Percentiles rank a stretch among this genome's conserved stretches.
These are phyloP conservation scores for Sporothrix protearum DNA, from an alignment of 2,329 filamentous ascomycete genomes.

Conservation along the genomic window DNA sequence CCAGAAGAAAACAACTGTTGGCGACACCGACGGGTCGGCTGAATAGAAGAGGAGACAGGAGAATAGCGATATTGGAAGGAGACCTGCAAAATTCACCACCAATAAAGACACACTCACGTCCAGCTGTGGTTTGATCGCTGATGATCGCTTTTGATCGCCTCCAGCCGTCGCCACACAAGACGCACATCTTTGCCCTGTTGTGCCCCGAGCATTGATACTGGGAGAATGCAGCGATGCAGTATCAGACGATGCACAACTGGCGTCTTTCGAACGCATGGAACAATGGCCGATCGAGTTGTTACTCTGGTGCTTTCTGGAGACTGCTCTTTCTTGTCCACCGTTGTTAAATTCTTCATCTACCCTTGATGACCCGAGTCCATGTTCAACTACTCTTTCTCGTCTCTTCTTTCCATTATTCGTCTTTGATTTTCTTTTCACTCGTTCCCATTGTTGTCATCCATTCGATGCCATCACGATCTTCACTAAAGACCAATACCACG, in stretches of 20 bases:
- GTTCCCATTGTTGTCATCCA: not conserved
- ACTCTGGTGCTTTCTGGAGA: not conserved
- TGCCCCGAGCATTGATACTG: slow-evolving; percentile 14
- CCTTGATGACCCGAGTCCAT: not conserved
- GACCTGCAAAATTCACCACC: too few species aligned
- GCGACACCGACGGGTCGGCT: not conserved
- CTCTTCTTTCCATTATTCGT: not conserved
- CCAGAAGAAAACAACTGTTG: not conserved
- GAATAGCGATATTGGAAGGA: too few species aligned
- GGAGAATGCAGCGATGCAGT: not conserved
- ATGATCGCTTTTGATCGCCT: slow-evolving; percentile 22
- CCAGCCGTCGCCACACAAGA: slow-evolving; percentile 7
- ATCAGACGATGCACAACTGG: too few species aligned
- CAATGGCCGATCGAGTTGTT: slow-evolving; percentile 5
- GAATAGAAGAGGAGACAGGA: not conserved
- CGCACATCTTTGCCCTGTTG: not conserved
- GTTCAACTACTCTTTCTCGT: slow-evolving; percentile 4
- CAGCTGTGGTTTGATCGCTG: slow-evolving; percentile 13
- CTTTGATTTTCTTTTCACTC: not conserved
- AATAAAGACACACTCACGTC: not conserved
- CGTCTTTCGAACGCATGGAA: not conserved
- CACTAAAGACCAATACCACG: too few species aligned
- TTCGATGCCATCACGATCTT: not conserved
- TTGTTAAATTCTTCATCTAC: not conserved
- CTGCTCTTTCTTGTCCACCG: not conserved